These are phyloP conservation scores for Plasmodium fragile DNA, from an alignment of 169 alveolate species.

Conservation along the genomic window DNA sequence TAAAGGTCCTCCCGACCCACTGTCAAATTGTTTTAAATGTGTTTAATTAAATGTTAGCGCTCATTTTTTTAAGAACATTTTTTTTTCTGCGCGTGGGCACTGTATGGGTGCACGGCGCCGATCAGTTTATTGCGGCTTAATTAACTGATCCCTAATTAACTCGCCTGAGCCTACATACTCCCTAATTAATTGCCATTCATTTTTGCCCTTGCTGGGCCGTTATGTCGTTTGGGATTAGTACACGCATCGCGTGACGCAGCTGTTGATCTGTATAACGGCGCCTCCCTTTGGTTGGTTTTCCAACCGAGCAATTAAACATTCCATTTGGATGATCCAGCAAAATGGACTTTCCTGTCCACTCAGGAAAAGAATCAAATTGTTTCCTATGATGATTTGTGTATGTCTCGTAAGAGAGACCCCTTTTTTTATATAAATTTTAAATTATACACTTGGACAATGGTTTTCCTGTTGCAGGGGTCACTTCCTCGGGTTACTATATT, in stretches of 20 bases:
- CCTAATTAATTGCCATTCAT: background rate
- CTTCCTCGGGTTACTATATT: background rate
- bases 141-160: background rate
- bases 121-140: background rate
- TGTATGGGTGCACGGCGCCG: background rate
- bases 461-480: background rate
- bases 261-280: no score
- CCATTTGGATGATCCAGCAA: background rate
- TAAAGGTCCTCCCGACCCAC: background rate
- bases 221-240: background rate
- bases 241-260: background rate
- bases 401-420: background rate
- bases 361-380: background rate
- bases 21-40: background rate
- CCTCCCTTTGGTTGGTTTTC: background rate
- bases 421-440: no score
- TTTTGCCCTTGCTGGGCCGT: background rate
- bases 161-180: background rate
- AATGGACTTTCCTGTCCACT: background rate
- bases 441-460: background rate
- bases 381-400: background rate
- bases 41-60: background rate
- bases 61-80: background rate
- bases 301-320: background rate
- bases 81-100: background rate